Base-by-base conservation (phyloP, 1,139 yeast species). In the Zhuliangozyma blackwelliae region DNA sequence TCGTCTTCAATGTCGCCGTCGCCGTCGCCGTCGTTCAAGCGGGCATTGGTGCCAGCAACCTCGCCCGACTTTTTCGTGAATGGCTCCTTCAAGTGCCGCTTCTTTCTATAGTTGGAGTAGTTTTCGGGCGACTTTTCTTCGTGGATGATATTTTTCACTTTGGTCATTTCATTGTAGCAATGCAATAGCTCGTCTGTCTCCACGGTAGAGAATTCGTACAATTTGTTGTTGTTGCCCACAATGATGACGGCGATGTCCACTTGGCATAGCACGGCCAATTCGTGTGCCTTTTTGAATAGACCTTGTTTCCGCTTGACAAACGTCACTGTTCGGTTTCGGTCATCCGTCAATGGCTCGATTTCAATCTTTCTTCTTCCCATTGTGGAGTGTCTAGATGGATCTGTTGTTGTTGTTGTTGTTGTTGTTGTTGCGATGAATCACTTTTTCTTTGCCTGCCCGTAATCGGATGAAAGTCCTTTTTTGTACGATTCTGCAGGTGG, bases 301-400 rank as follows among this genome's bases (percentile, higher is more conserved):
- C 98, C 98, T 0, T 96, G 95, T 59, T 90, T 92, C 39, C 98
- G 75, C 60, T 92, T 92, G 46, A 88, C 88, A 59, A 92, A 92
- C 0, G 98, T 92, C 25, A 83, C 90, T 6, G 94, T 80, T 45
- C 89, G 65, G 60, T 89, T 90, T 43, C 97, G 72, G 59, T 90
- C 97, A 49, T 92, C 96, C 6, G 81, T 71, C 43, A 92, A 79
- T 33, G 97, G 97, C 59, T 86, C 82, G 51, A 92, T 92, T 48
- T 87, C 95, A 47, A 92, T 92, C 62, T 92, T 92, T 66, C 97
- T 83, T 71, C 98, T 82, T 36, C 98, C 98, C 98, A 92, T 92
- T 25, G 29, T 36, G 33, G 20, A 32, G 25, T 7, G 10, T 12
- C 3, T 22, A 22, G 23, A 22, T 5, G 23, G 9, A 9, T 22